Evolutionary conservation across 345 rosid genomes (phyloP), one percentile per base, ranked within the genome.

Genomic region (Aethionema arabicum): DNA sequence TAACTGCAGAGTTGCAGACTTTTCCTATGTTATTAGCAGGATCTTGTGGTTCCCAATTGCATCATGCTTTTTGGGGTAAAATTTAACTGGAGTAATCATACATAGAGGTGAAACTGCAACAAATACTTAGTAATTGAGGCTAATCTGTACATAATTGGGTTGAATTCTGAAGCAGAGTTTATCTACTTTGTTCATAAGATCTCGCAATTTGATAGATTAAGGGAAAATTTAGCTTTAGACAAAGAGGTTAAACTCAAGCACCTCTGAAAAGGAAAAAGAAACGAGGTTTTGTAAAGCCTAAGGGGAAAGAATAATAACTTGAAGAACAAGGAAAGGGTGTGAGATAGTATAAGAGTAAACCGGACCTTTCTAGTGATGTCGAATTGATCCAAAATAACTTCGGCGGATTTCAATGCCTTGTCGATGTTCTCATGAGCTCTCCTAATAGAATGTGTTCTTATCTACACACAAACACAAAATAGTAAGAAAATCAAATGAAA

Each of bases 371-470:
- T 85, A 11, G 82, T 69, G 56, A 84, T 79, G 45, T 93, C 97
- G 62, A 87, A 93, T 59, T 86, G 95, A 12, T 67, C 78, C 72
- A 93, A 79, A 40, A 93, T 85, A 57, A 72, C 76, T 74, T 90
- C 96, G 1, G 97, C 87, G 11, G 81, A 72, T 80, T 84, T 93
- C 64, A 90, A 32, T 10, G 96, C 78, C 78, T 83, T 85, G 61
- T 90, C 97, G 21, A 90, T 90, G 72, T 87, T 93, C 78, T 85
- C 96, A 46, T 93, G 99, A 32, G 96, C 91, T 73, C 69, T 84
- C 59, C 99, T 77, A 43, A 93, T 85, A 8, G 96, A 80, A 77
- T 90, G 96, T 58, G 99, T 93, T 63, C 97, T 74, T 73, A 93
- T 83, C 97, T 92, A 72, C 61, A 37, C 40, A 45, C 54, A n/a